These are phyloP conservation scores for Mucor sp. DNA, from an alignment of 371 early-diverging fungal genomes.

Conservation along the genomic window DNA sequence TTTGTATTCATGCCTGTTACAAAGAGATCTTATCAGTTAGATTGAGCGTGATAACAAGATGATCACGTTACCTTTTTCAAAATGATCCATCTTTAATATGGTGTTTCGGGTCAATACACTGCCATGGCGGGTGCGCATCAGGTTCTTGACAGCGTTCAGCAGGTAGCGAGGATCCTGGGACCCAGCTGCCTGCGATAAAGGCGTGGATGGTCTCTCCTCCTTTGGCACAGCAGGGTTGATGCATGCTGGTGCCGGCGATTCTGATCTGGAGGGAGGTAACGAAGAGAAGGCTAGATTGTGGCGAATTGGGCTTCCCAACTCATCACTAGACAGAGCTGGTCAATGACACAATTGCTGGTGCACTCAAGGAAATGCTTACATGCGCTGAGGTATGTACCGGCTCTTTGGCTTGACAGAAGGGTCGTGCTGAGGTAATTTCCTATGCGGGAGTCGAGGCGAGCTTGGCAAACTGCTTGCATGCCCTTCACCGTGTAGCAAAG, in stretches of 20 bases:
- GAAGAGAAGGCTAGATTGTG: not conserved
- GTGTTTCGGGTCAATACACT: constrained; percentile 58
- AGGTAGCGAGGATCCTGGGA: constrained; percentile 27
- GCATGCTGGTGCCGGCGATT: not conserved
- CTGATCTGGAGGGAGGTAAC: not conserved
- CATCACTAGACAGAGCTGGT: not conserved
- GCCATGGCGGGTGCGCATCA: constrained; percentile 49
- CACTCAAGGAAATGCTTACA: not conserved
- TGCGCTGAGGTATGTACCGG: constrained; percentile 3
- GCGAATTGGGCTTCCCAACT: not conserved
- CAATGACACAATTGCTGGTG: not conserved
- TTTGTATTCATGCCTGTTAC: constrained; percentile 48
- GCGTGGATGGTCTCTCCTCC: not conserved
- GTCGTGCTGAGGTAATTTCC: constrained; percentile 4
- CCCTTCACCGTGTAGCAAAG: not conserved
- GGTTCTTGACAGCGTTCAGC: constrained; percentile 30
- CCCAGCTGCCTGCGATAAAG: not conserved
- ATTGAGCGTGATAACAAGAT: not conserved
- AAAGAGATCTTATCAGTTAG: not conserved
- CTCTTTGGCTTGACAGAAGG: not conserved
- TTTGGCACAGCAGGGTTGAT: not conserved
- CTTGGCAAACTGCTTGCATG: not conserved
- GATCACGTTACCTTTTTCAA: constrained; percentile 42
- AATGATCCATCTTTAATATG: constrained; percentile 70
- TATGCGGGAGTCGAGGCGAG: constrained; percentile 6